Evolutionary conservation across 1,284 basidiomycete species (phyloP).

Genomic region (Mycocalia duriaeana): DNA sequence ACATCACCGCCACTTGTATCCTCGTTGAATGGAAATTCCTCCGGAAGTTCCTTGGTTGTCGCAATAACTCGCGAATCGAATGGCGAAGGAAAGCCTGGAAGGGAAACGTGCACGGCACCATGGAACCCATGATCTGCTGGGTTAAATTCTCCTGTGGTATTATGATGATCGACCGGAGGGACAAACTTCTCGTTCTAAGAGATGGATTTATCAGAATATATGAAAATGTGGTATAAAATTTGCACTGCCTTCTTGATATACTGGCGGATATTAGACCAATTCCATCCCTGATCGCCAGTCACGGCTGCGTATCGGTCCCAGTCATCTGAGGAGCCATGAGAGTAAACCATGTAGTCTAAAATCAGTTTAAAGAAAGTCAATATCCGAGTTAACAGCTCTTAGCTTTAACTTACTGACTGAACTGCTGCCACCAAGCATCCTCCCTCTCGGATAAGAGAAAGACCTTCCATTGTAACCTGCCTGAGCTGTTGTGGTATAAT

Average conservation of each 20-base stretch:
- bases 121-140: slow-evolving; percentile 21
- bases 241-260: slow-evolving; percentile 3
- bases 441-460: slow-evolving; percentile 14
- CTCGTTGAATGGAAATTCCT: slow-evolving; percentile 29
- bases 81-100: slow-evolving; percentile 20
- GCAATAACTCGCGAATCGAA: slow-evolving; percentile 23
- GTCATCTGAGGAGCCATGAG: slow-evolving; percentile 7
- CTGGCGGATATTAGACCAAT: slow-evolving; percentile 7
- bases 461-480: slow-evolving; percentile 11
- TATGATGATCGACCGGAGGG: slow-evolving; percentile 5
- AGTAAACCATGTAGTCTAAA: slow-evolving; percentile 11
- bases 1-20: slow-evolving; percentile 30
- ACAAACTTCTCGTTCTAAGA: not conserved
- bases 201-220: too few species aligned
- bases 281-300: slow-evolving; percentile 13
- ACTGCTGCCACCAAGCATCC: slow-evolving; percentile 17
- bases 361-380: not conserved
- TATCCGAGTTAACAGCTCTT: not conserved
- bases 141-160: slow-evolving; percentile 21
- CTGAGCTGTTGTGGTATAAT: slow-evolving; percentile 18
- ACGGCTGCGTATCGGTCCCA: slow-evolving; percentile 11
- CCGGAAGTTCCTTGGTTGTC: slow-evolving; percentile 19
- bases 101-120: slow-evolving; percentile 10
- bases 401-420: slow-evolving; percentile 12
- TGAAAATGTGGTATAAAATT: not conserved